These are phyloP conservation scores for Pseudonectria buxi DNA, from an alignment of 2,329 filamentous ascomycete species.

Conservation along the genomic window DNA sequence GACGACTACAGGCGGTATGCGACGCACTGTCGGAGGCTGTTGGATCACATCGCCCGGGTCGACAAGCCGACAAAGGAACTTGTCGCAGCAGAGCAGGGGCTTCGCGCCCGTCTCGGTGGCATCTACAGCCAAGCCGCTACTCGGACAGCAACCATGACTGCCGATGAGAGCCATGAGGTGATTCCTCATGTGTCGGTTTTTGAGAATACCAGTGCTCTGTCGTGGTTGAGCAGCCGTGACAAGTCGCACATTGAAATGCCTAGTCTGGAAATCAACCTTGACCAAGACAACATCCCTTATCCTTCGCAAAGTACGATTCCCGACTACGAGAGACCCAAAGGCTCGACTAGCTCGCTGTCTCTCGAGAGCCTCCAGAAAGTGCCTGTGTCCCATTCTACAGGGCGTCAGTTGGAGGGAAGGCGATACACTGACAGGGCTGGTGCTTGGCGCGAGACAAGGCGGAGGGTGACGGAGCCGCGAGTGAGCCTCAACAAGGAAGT, in stretches of 20 bases:
- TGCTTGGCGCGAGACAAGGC: conserved; percentile 11
- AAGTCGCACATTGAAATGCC: conserved; percentile 3
- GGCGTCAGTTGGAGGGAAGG: not conserved
- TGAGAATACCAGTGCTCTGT: conserved; percentile 16
- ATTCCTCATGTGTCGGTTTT: conserved; percentile 19
- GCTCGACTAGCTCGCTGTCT: not conserved
- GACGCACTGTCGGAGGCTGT: conserved; percentile 14
- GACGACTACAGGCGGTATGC: conserved; percentile 19
- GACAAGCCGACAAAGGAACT: conserved; percentile 12
- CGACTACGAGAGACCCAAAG: conserved; percentile 3
- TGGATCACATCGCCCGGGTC: conserved; percentile 14
- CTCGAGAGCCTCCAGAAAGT: not conserved
- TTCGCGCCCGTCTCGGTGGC: conserved; percentile 11
- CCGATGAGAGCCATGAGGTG: conserved; percentile 7
- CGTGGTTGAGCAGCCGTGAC: conserved; percentile 9
- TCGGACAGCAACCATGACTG: conserved; percentile 12
- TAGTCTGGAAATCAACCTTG: conserved; percentile 6
- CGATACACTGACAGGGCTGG: conserved; percentile 9
- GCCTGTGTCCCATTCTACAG: conserved; percentile 3
- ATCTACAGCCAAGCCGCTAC: conserved; percentile 13
- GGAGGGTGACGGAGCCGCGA: conserved; percentile 8
- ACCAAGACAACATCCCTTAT: conserved; percentile 13
- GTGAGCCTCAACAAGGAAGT: conserved; percentile 11
- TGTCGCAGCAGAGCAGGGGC: conserved; percentile 4
- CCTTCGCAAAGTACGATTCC: conserved; percentile 14